Base-by-base conservation (phyloP, 768 basidiomycete species). In the Podaxis sp. region DNA sequence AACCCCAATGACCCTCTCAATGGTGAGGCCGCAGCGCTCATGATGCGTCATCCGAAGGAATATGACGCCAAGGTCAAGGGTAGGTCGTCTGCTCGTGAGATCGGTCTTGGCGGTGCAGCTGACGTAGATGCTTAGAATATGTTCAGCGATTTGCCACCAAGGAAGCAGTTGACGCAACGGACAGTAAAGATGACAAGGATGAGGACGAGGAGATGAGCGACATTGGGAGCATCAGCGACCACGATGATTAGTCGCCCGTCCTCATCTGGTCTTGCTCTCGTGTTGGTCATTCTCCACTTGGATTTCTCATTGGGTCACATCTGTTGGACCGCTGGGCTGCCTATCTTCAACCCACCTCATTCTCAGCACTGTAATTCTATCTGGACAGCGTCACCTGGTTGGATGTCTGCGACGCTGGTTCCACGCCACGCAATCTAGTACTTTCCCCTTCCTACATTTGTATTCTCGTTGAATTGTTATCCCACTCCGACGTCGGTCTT, bases 1-100 rank as follows among this genome's bases (percentile, higher is more conserved):
- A 99, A 99, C 74, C 96, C 97, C 12, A 94, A 96, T 64, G 97
- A 99, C 73, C 97, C 97, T 3, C 79, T 98, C 57, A 99, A 99
- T 66, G 96, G 96, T 37, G 97, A 99, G 77, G 97, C 97, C 19
- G 97, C 97, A 8, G 94, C 96, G 1, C 80, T 99, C 40, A 84
- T 98, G 65, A 95, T 98, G 93, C 90, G 96, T 29, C 96, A 98
- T 72, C 95, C 95, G 37, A 94, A 96, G 74, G 90, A 94, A 65
- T 99, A 99, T 69, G 94, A 96, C 66, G 83, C 83, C 24, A 96
- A 93, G 73, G 96, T 99, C 61, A 94, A 94, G 79, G 94, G 93
- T 90, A 70, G 36, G 82, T 67, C 22, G 22, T 13, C 3, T 29
- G 27, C 19, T 22, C 49, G 5, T 12, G 49, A 50, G n/a, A 50